A percentile compares a stretch with the other conserved stretches of the same genome.
These are phyloP conservation scores for Austroboletus olivaceoglutinosus DNA, from an alignment of 1,284 basidiomycete species.

Conservation along the genomic window DNA sequence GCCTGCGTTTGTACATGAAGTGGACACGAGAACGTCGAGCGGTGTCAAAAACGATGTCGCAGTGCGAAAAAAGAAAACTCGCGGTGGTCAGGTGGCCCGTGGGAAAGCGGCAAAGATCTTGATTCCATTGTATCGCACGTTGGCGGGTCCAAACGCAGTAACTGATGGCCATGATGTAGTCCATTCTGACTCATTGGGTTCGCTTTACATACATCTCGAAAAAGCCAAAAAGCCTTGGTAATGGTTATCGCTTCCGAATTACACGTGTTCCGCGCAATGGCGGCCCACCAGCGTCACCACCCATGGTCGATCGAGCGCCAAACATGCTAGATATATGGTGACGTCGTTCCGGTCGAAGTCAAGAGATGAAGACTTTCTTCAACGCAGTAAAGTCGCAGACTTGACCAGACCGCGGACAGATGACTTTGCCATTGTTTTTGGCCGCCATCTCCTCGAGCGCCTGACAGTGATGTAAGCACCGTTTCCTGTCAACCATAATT, in stretches of 20 bases:
- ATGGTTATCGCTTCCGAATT: constrained; percentile 28
- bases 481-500: not conserved
- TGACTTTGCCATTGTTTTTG: constrained; percentile 71
- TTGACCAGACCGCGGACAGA: constrained; percentile 75
- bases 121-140: constrained; percentile 29
- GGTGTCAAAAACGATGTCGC: not conserved
- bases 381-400: constrained; percentile 65
- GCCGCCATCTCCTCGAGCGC: constrained; percentile 82
- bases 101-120: constrained; percentile 23
- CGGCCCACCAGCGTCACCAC: not conserved
- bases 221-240: constrained; percentile 13
- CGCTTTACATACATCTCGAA: constrained; percentile 19
- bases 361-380: constrained; percentile 87
- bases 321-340: not conserved
- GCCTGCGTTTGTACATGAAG: constrained; percentile 22
- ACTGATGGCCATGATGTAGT: constrained; percentile 3
- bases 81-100: not conserved
- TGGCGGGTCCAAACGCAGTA: constrained; percentile 19
- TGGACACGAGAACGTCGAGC: constrained; percentile 1
- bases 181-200: constrained; percentile 6
- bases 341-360: constrained; percentile 11
- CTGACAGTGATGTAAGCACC: constrained; percentile 41
- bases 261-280: constrained; percentile 15
- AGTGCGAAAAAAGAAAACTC: not conserved
- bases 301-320: not conserved